Conservation (phyloP, 345 rosid species). For the Diplotaxis tenuifolia region DNA sequence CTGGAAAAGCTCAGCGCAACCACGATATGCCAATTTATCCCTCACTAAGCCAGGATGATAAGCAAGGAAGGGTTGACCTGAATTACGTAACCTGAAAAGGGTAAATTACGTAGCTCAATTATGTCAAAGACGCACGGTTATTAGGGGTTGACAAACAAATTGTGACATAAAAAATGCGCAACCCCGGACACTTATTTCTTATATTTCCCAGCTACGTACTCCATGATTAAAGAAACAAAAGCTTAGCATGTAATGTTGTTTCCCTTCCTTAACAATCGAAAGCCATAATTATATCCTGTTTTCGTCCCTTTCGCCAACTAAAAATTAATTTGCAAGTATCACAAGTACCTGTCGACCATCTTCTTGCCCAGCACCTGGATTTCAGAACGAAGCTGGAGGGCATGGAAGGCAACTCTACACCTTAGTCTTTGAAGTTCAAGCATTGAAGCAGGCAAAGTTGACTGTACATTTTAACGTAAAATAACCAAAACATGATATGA, state of each 20-base stretch:
- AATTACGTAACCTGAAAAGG: slow-evolving; percentile 62
- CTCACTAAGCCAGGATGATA: slow-evolving; percentile 87
- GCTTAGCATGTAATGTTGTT: slow-evolving; percentile 4
- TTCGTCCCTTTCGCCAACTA: background rate
- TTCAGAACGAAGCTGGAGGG: slow-evolving; percentile 86
- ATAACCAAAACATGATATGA: background rate
- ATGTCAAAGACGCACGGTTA: slow-evolving; percentile 3
- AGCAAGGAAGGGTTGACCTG: slow-evolving; percentile 80
- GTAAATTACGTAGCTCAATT: slow-evolving; percentile 17
- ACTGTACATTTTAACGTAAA: slow-evolving; percentile 38
- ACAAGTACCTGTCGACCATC: slow-evolving; percentile 80
- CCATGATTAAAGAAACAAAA: slow-evolving; percentile 1
- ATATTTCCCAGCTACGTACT: slow-evolving; percentile 16
- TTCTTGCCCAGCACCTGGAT: slow-evolving; percentile 70
- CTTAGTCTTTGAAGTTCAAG: slow-evolving; percentile 90
- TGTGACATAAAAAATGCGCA: background rate
- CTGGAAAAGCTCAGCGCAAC: slow-evolving; percentile 99
- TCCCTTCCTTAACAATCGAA: background rate
- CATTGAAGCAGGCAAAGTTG: slow-evolving; percentile 79
- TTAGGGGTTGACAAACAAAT: background rate
- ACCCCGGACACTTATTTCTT: background rate
- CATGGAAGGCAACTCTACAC: slow-evolving; percentile 96
- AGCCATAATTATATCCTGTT: background rate
- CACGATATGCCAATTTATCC: slow-evolving; percentile 90
- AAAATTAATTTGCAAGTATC: background rate